Evolutionary conservation across 805 yeast genomes (phyloP).

Genomic region (Hemisphaericaspora nanyangensis): DNA sequence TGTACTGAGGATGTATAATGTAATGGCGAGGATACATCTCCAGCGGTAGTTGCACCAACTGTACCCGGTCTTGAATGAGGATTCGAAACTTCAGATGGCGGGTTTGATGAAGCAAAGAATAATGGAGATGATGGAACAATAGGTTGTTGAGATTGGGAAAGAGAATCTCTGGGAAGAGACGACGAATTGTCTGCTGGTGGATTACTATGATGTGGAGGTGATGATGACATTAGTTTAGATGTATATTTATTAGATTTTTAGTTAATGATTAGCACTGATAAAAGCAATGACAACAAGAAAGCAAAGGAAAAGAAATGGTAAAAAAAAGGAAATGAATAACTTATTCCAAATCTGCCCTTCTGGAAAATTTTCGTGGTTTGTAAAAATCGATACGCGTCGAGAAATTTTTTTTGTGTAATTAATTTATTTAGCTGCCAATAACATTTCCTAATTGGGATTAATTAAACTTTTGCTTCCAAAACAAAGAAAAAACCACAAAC

Average conservation of each 20-base stretch:
- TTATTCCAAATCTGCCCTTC: background rate
- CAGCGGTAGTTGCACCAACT: slow-evolving; percentile 17
- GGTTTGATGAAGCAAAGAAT: slow-evolving; percentile 47
- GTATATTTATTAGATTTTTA: too few species aligned
- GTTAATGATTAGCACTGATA: too few species aligned
- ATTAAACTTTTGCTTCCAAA: slow-evolving; percentile 7
- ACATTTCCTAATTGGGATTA: slow-evolving; percentile 24
- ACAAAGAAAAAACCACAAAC: background rate
- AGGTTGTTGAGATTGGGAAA: slow-evolving; percentile 34
- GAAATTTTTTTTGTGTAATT: background rate
- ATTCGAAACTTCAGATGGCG: slow-evolving; percentile 27
- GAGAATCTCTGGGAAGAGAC: slow-evolving; percentile 24
- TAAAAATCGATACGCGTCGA: slow-evolving; percentile 18
- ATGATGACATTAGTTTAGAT: slow-evolving; percentile 26
- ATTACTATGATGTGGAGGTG: slow-evolving; percentile 21
- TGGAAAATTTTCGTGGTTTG: too few species aligned
- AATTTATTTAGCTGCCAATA: slow-evolving; percentile 13
- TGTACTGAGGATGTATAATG: slow-evolving; percentile 44
- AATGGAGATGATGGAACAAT: slow-evolving; percentile 56
- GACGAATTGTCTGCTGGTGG: background rate
- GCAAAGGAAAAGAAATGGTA: too few species aligned
- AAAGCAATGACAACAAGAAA: too few species aligned
- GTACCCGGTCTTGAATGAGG: slow-evolving; percentile 5
- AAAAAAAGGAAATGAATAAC: too few species aligned
- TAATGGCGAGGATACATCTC: slow-evolving; percentile 46